Conservation (phyloP, 2,329 filamentous ascomycete genomes). For the Neofusicoccum laricinum region DNA sequence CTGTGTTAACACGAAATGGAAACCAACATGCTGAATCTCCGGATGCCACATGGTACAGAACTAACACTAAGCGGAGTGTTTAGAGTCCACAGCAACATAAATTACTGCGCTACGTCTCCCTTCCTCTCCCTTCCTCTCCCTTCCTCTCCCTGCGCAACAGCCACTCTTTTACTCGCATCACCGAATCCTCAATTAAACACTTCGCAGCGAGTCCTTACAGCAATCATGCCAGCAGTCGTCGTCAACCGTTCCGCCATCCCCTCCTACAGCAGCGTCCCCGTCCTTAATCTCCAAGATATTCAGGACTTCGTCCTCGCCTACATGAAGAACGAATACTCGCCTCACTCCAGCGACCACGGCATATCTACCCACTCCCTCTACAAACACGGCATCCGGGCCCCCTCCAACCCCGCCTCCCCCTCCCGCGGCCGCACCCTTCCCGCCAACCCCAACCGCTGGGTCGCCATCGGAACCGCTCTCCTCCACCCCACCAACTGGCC, state of each 20-base stretch:
- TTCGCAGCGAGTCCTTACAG: too few relatives aligned
- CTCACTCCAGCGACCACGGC: neutral
- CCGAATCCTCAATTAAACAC: neutral
- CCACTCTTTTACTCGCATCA: neutral
- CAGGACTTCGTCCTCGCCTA: neutral
- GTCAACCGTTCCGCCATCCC: neutral
- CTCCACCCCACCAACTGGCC: neutral
- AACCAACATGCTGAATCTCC: too few relatives aligned
- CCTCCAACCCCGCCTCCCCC: neutral
- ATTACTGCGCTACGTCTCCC: neutral
- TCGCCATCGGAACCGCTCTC: neutral
- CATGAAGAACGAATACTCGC: conserved; percentile 6
- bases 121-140: neutral
- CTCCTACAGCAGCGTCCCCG: neutral
- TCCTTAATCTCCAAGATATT: neutral
- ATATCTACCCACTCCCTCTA: neutral
- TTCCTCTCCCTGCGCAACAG: neutral
- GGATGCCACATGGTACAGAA: too few relatives aligned
- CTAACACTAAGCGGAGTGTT: too few relatives aligned
- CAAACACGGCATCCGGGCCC: too few relatives aligned
- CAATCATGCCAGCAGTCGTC: too few relatives aligned
- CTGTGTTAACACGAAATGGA: too few relatives aligned
- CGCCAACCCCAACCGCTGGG: neutral
- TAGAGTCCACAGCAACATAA: too few relatives aligned
- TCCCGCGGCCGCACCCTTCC: neutral